Evolutionary conservation across 352 stramenopile genomes (phyloP).

Genomic region (Discostella stelligera): DNA sequence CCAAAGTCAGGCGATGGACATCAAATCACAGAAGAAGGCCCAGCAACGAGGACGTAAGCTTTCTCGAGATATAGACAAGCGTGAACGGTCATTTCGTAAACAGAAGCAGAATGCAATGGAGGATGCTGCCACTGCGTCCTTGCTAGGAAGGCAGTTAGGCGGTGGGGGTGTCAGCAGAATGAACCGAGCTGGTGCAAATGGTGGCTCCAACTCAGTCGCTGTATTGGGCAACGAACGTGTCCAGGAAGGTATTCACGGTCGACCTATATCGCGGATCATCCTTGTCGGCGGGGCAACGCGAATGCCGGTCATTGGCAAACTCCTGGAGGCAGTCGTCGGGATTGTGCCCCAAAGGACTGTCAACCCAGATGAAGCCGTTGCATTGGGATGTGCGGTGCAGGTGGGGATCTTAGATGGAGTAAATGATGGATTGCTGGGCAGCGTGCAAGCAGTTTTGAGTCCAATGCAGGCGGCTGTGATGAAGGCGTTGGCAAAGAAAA

Average conservation of each 20-base stretch:
- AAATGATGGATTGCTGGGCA: conserved; percentile 53
- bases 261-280: conserved; percentile 89
- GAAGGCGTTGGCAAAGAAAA: conserved; percentile 64
- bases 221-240: conserved; percentile 48
- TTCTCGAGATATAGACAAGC: conserved; percentile 56
- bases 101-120: conserved; percentile 57
- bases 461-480: conserved; percentile 78
- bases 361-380: conserved; percentile 95
- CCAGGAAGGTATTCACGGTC: conserved; percentile 66
- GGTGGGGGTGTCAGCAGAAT: neutral
- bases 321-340: conserved; percentile 84
- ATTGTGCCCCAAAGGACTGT: conserved; percentile 80
- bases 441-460: conserved; percentile 65
- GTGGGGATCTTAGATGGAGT: conserved; percentile 88
- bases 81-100: conserved; percentile 61
- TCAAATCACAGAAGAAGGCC: conserved; percentile 66
- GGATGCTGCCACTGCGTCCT: conserved; percentile 22
- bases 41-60: conserved; percentile 72
- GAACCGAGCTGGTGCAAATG: neutral
- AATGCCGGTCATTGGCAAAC: conserved; percentile 95
- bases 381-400: conserved; percentile 96
- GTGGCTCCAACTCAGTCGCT: conserved; percentile 7
- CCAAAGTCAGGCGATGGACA: conserved; percentile 43
- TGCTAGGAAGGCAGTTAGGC: conserved; percentile 32
- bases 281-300: conserved; percentile 98